Base-by-base conservation (phyloP, 2,329 filamentous ascomycete species). In the Decorospora gaudefroyi region DNA sequence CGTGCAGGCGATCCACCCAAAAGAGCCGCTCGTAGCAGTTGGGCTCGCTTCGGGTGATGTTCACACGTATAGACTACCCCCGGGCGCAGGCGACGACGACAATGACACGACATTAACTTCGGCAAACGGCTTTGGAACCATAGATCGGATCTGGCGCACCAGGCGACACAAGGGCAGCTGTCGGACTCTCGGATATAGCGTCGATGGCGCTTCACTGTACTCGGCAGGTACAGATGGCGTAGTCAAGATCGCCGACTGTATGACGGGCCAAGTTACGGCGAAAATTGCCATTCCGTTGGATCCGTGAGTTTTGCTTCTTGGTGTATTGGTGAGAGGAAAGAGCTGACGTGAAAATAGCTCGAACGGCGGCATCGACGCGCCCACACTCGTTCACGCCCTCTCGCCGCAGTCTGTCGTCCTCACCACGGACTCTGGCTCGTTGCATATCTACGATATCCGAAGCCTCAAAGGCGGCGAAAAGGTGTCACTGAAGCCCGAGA, bases 161-260 rank as follows among this genome's bases (percentile, higher is more conserved):
- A 80, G 85, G 57, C 81, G 93, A 49, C 93, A 99, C 74, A 95
- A 96, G 76, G 92, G 90, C 9, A 96, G 90, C 77, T 97, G 92
- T 67, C 81, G 93, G 39, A 85, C 83, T 48, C 74, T 97, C 42
- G 83, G 80, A 4, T 97, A 91, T 72, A 86, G 84, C 53, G 72
- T 83, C 44, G 91, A 96, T 67, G 93, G 92, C 11, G 75, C 81
- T 54, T 78, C 85, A 76, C 72, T 78, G 73, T 84, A 77, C 56
- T 79, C 76, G 13, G 76, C 80, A 3, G 83, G 83, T 28, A 82
- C 81, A 7, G 83, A 86, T 67, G 82, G 81, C 32, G 70, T 85
- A 29, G 77, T 85, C 40, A 86, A 86, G 62, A 77, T 76, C 27
- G 83, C 83, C 16, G 77, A 76, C 51, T 72, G 74, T 9, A 76